These are phyloP conservation scores for Pseudogymnoascus sp. DNA, from an alignment of 2,329 filamentous ascomycete genomes.

Conservation along the genomic window DNA sequence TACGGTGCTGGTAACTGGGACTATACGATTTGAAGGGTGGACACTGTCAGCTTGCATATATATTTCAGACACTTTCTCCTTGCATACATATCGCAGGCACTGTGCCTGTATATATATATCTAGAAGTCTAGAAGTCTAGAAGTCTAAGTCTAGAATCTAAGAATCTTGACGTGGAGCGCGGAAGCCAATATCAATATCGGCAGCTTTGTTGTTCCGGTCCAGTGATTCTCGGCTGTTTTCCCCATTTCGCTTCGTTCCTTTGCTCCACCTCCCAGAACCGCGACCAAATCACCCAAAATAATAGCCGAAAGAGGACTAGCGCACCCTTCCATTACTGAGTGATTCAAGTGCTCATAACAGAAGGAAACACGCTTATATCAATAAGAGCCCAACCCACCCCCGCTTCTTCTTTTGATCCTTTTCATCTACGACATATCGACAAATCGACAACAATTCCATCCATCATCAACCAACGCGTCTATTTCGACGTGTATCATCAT, in stretches of 20 bases:
- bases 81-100: background rate
- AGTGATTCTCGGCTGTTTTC: conserved; percentile 4
- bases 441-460: conserved; percentile 20
- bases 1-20: background rate
- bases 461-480: conserved; percentile 22
- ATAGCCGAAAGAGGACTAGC: conserved; percentile 20
- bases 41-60: background rate
- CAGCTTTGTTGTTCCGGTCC: background rate
- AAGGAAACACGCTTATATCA: conserved; percentile 17
- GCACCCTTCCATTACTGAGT: conserved; percentile 15
- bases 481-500: conserved; percentile 27
- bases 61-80: background rate
- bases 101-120: background rate
- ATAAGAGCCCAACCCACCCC: conserved; percentile 15
- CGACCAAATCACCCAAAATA: conserved; percentile 3
- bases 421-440: conserved; percentile 17
- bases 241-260: conserved; percentile 1
- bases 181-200: background rate
- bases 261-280: background rate
- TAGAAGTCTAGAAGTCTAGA: too few species aligned
- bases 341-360: conserved; percentile 11
- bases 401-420: conserved; percentile 19
- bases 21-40: background rate
- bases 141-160: background rate
- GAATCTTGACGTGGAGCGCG: background rate